Conservation (phyloP, 2,329 filamentous ascomycete genomes). For the Rutstroemia sp. region DNA sequence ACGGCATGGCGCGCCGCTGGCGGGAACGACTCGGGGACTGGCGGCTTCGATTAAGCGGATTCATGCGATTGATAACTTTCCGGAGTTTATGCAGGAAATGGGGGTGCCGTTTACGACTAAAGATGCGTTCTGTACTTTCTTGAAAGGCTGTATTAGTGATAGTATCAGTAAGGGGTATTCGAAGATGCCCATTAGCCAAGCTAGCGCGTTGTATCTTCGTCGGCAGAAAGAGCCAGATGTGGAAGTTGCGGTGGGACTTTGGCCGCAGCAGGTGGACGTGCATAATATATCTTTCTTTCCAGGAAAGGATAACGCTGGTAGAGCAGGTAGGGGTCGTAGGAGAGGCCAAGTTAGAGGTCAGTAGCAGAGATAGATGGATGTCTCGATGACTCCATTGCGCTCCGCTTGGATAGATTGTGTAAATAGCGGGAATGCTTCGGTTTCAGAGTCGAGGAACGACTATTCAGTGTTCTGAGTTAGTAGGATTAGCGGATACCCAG, state of each 20-base stretch:
- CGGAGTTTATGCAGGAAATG: constrained; percentile 37
- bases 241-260: constrained; percentile 2
- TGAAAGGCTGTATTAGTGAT: constrained; percentile 30
- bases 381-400: too few relatives aligned
- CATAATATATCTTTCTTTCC: not conserved
- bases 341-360: too few relatives aligned
- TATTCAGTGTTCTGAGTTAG: too few relatives aligned
- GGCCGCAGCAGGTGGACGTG: not conserved
- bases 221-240: constrained; percentile 15
- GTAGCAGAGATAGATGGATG: too few relatives aligned
- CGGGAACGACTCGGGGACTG: constrained; percentile 33
- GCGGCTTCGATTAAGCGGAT: constrained; percentile 38
- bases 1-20: constrained; percentile 39
- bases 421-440: too few relatives aligned
- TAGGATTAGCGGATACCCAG: too few relatives aligned
- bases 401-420: too few relatives aligned
- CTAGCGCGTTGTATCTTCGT: constrained; percentile 22
- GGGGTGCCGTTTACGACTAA: constrained; percentile 29
- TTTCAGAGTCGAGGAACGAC: too few relatives aligned
- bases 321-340: too few relatives aligned
- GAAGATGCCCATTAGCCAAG: constrained; percentile 16
- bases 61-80: constrained; percentile 36
- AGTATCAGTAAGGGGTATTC: constrained; percentile 33
- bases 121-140: constrained; percentile 27
- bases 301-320: not conserved